These are phyloP conservation scores for Didymella glomerata DNA, from an alignment of 2,329 filamentous ascomycete genomes.

Conservation along the genomic window DNA sequence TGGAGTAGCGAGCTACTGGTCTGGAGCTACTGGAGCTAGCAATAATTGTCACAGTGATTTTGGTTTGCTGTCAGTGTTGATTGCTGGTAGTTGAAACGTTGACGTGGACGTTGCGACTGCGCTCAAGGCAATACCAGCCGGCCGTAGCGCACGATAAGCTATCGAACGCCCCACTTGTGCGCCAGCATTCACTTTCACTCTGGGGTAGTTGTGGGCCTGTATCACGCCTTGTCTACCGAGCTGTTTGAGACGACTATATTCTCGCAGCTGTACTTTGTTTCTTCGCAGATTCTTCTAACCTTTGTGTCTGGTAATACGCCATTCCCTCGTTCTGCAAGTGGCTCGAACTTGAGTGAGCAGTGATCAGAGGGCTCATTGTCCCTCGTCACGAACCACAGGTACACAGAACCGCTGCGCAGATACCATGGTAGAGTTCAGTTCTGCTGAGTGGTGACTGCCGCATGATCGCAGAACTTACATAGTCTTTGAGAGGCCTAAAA, in stretches of 20 bases:
- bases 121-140: conserved; percentile 3
- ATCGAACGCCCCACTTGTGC: conserved; percentile 1
- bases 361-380: neutral
- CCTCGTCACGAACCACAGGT: too few species aligned
- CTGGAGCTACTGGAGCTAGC: neutral
- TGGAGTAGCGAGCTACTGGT: neutral
- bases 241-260: neutral
- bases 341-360: too few species aligned
- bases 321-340: too few species aligned
- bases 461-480: too few species aligned
- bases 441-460: too few species aligned
- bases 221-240: neutral
- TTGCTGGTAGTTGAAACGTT: conserved; percentile 25
- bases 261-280: neutral
- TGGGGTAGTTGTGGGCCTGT: neutral
- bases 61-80: conserved; percentile 2
- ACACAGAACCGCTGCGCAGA: too few species aligned
- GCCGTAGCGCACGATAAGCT: conserved; percentile 11
- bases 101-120: conserved; percentile 29
- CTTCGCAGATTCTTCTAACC: too few species aligned
- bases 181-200: conserved; percentile 5
- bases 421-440: too few species aligned
- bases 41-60: neutral
- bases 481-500: too few species aligned
- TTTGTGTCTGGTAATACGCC: too few species aligned